Conservation (phyloP, 345 rosid genomes). For the Populus alba region DNA sequence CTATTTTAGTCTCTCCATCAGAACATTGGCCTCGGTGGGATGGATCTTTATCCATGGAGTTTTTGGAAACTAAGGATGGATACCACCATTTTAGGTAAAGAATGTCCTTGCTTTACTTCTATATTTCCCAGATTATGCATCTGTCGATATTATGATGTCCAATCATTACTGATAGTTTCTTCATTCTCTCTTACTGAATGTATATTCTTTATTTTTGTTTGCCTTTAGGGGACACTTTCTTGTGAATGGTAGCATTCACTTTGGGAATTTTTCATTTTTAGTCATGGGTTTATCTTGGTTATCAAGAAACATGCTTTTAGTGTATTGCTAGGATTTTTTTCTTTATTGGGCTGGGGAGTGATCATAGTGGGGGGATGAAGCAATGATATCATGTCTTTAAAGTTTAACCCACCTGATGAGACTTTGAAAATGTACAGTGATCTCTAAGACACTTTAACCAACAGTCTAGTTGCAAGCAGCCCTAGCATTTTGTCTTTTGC, state of each 20-base stretch:
- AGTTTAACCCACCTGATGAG: background rate
- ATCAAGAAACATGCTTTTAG: background rate
- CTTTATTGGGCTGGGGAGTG: background rate
- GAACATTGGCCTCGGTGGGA: constrained; percentile 96
- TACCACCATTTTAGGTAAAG: constrained; percentile 66
- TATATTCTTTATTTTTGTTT: background rate
- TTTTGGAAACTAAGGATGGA: constrained; percentile 67
- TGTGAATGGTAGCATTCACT: background rate
- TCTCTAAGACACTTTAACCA: background rate
- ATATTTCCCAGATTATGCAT: background rate
- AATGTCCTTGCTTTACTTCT: background rate
- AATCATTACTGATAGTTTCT: background rate
- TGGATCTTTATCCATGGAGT: constrained; percentile 81
- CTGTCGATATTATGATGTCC: background rate
- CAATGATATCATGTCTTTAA: background rate
- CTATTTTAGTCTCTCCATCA: constrained; percentile 60
- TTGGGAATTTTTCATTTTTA: background rate
- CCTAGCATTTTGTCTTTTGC: background rate
- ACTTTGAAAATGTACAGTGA: background rate
- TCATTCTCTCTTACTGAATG: background rate
- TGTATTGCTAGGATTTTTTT: background rate
- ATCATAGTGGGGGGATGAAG: background rate
- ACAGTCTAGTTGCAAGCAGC: background rate
- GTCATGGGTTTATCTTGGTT: background rate
- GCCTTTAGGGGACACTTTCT: background rate